Evolutionary conservation across 2,329 filamentous ascomycete genomes (phyloP), one percentile per base, ranked within the genome.

Genomic region (Cyphellophora attinorum): DNA sequence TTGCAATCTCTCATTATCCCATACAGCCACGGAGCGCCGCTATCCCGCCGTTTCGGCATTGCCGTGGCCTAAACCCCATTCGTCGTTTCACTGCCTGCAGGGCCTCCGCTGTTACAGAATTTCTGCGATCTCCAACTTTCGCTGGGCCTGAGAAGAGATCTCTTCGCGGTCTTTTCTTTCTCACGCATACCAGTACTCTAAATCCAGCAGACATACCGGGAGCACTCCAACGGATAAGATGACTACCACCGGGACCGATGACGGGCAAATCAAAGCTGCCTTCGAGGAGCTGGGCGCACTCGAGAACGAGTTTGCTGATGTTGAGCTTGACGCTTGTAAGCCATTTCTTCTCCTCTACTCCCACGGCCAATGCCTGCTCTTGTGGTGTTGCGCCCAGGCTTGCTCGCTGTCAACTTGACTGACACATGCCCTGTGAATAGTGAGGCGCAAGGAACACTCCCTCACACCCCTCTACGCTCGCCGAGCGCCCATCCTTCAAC

Each of bases 241-340:
- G n/a, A n/a, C n/a, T n/a, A 12, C 13, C 6, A 17, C 15, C 31
- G 16, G 30, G 21, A 15, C 14, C n/a, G 31, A 8, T 11, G 11
- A 11, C 21, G 18, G 23, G 14, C 10, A 17, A 15, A 31, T 39
- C 27, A 11, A 21, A 13, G 28, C 23, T 12, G 53, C 60, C 28
- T 44, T 55, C 31, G 55, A 61, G 39, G 75, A 89, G 57, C 76
- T 96, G 45, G 73, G 76, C 39, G 72, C 80, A 38, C 69, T 95
- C 45, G 85, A 94, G 67, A 72, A 77, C 48, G 81, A 93, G 45
- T 93, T 94, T 52, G 79, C 88, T 40, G 76, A 88, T 51, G 77
- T 78, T 21, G 86, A 95, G 61, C 70, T 79, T 21, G 80, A 93
- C 57, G 79, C 91, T 52, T 71, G 86, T 93, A 69, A 57, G 80